Base-by-base conservation (phyloP, 176 grass and related monocot genomes). In the Elymus sibiricus region DNA sequence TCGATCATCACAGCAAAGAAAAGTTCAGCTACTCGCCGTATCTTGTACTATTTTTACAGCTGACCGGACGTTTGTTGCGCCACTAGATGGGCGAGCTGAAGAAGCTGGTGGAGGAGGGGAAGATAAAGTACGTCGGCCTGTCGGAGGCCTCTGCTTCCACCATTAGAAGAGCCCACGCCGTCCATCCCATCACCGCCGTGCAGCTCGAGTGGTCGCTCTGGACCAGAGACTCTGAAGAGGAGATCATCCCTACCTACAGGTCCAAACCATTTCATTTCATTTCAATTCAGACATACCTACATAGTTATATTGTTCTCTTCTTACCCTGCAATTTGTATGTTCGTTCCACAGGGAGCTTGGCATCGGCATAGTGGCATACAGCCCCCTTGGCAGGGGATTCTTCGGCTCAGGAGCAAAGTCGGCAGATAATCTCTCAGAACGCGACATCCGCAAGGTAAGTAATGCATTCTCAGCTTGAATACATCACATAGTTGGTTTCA, bases 121-220 rank as follows among this genome's bases (percentile, higher is more conserved):
- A 94, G 80, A 87, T 94, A 56, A 94, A 91, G 15, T 91, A 94
- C 22, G 64, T 94, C 17, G 92, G 92, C 19, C 44, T 94, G 51
- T 91, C 92, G n/a, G 89, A 94, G 64, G 92, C 92, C 64, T 91
- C 92, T 4, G 86, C 86, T 12, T 94, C 92, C 14, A 91, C 89
- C 51, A 94, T 91, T 11, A 81, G 86, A 47, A 89, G 89, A 65
- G 92, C 92, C 1, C 92, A 60, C 1, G 56, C 56, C 7, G 56
- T 60, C 3, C 56, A 60, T 24, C 56, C 56, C 21, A 11, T 60
- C 19, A 60, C 56, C 56, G 56, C 56, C 2, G 22, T 60, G 21
- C 56, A 60, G 56, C 56, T 60, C 7, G 56, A 60, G 22, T 60
- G 56, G 56, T 60, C 56, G 0, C 56, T 60, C 21, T 60, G 56